Evolutionary conservation across 495 filamentous ascomycete species (phyloP), one percentile per base, ranked within the genome.

Genomic region (Podospora fimiseda): DNA sequence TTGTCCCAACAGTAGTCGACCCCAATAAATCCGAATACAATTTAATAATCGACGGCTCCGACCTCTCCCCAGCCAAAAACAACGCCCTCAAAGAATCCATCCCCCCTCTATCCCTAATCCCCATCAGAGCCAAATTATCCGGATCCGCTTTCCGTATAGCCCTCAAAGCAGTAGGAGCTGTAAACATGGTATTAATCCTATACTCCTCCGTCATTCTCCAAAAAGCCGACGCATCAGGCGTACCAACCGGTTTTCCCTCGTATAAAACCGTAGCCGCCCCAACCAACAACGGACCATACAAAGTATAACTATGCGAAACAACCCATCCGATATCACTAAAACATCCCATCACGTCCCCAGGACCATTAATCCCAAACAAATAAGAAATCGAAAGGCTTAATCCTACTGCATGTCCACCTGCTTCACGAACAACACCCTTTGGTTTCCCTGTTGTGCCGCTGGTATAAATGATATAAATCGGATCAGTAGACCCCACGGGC

Each of bases 211-310:
- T 64, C 18, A 95, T 82, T 2, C 91, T 77, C 90, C 90, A 96
- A 70, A 95, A 91, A 0, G 85, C 85, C 7, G 87, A 82, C 13
- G 88, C 88, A 56, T 95, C 81, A 0, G 91, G 91, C 0, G 92
- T 96, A 2, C 90, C 91, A 24, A 96, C 72, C 2, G 91, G 91
- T 56, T 96, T 96, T 2, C 91, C 91, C 70, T 96, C 91, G 62
- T 89, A 96, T 1, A 96, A 76, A 14, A 96, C 80, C 0, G 90
- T 93, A 4, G 91, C 85, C 4, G 89, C 90, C 8, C 91, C 90
- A 2, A 84, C 79, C 3, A 96, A 80, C 9, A 96, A 60, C 1
- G 67, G 69, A 11, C 80, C 88, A 65, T 95, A 96, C 4, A 96
- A 63, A 46, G 95, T 91, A 57, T 88, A 92, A 14, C 84, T 86